Conservation (phyloP, 805 yeast species). For the Kuraishia hungarica region DNA sequence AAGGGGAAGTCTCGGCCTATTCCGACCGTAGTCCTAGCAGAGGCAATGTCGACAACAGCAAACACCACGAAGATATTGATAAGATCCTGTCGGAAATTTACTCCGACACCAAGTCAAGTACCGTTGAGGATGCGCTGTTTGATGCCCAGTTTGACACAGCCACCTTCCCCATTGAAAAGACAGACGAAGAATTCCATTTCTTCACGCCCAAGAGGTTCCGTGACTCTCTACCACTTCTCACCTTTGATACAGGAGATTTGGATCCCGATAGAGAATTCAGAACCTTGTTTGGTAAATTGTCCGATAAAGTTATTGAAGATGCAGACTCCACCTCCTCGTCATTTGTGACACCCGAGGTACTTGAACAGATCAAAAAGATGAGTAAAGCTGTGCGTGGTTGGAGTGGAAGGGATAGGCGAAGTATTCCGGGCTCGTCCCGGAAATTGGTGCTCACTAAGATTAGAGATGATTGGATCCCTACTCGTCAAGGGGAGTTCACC, state of each 20-base stretch:
- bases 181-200: slow-evolving; percentile 19
- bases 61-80: slow-evolving; percentile 58
- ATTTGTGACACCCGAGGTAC: slow-evolving; percentile 58
- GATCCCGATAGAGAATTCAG: slow-evolving; percentile 75
- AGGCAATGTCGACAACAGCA: slow-evolving; percentile 11
- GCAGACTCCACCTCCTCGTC: slow-evolving; percentile 70
- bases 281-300: slow-evolving; percentile 61
- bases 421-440: slow-evolving; percentile 67
- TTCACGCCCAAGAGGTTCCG: slow-evolving; percentile 39
- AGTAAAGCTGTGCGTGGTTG: slow-evolving; percentile 63
- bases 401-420: slow-evolving; percentile 72
- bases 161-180: slow-evolving; percentile 24
- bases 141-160: slow-evolving; percentile 19
- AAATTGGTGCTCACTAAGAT: slow-evolving; percentile 63
- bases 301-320: slow-evolving; percentile 61
- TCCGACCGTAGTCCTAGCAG: no score
- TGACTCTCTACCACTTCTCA: slow-evolving; percentile 29
- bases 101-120: slow-evolving; percentile 14
- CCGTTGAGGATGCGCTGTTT: slow-evolving; percentile 13
- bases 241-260: slow-evolving; percentile 40
- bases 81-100: slow-evolving; percentile 39
- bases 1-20: no score
- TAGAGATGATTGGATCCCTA: slow-evolving; percentile 76
- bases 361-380: slow-evolving; percentile 52
- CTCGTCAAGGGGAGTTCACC: slow-evolving; percentile 46